A percentile compares a stretch with the other conserved stretches of the same genome.
Evolutionary conservation across 2,329 filamentous ascomycete species (phyloP).

Genomic region (Neopestalotiopsis clavispora): DNA sequence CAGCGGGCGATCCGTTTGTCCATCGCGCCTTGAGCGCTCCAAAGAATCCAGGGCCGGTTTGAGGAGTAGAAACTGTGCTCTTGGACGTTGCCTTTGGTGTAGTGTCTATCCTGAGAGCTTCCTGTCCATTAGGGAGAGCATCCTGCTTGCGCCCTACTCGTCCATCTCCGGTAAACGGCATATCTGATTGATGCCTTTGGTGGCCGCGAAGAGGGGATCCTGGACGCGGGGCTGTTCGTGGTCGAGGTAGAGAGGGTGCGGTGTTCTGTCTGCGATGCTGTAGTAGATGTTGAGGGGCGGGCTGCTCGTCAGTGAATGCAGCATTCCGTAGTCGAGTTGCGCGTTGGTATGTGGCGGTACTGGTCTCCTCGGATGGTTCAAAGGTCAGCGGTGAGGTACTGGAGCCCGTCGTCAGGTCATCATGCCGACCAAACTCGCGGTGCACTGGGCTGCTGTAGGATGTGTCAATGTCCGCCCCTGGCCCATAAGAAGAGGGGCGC

Average conservation of each 20-base stretch:
- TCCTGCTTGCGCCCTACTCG: slow-evolving; percentile 33
- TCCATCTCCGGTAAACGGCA: slow-evolving; percentile 49
- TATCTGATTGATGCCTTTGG: slow-evolving; percentile 34
- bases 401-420: slow-evolving; percentile 19
- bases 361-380: slow-evolving; percentile 25
- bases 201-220: slow-evolving; percentile 16
- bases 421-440: slow-evolving; percentile 22
- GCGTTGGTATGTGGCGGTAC: slow-evolving; percentile 20
- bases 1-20: slow-evolving; percentile 29
- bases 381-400: slow-evolving; percentile 25
- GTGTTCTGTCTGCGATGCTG: slow-evolving; percentile 34
- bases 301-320: slow-evolving; percentile 18
- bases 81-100: slow-evolving; percentile 35
- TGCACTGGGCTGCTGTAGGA: slow-evolving; percentile 14
- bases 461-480: slow-evolving; percentile 1
- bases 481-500: background rate
- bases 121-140: slow-evolving; percentile 35
- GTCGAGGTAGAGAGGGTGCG: slow-evolving; percentile 17
- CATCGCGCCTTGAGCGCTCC: slow-evolving; percentile 48
- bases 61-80: slow-evolving; percentile 27
- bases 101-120: slow-evolving; percentile 32
- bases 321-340: background rate
- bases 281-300: slow-evolving; percentile 21
- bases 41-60: slow-evolving; percentile 52
- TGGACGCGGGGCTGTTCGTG: slow-evolving; percentile 18